These are phyloP conservation scores for Albatrellus ellisii DNA, from an alignment of 768 basidiomycete genomes.

Conservation along the genomic window DNA sequence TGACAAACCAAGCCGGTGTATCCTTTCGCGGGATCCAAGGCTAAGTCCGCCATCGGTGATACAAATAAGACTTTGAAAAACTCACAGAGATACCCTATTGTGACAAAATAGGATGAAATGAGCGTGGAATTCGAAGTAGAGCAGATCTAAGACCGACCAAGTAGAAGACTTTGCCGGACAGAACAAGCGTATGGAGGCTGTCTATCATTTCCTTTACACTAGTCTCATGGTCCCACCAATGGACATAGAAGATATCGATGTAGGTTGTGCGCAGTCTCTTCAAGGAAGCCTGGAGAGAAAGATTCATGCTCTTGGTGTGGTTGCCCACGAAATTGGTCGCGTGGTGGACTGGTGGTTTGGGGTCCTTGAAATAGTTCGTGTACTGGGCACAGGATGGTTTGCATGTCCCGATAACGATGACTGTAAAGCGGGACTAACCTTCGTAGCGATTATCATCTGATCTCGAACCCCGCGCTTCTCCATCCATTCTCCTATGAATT, in stretches of 20 bases:
- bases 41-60: no score
- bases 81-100: background rate
- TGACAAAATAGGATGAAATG: background rate
- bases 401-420: no score
- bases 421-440: slow-evolving; percentile 8
- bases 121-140: background rate
- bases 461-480: slow-evolving; percentile 22
- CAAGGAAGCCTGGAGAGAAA: slow-evolving; percentile 28
- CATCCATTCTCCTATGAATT: slow-evolving; percentile 31
- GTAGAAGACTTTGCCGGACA: slow-evolving; percentile 32
- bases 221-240: slow-evolving; percentile 40
- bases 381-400: no score
- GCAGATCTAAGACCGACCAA: slow-evolving; percentile 12
- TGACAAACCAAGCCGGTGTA: slow-evolving; percentile 25
- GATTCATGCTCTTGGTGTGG: slow-evolving; percentile 26
- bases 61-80: background rate
- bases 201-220: slow-evolving; percentile 45
- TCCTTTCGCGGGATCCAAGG: slow-evolving; percentile 5
- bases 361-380: slow-evolving; percentile 12
- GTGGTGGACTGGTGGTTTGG: slow-evolving; percentile 13
- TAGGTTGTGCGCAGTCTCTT: slow-evolving; percentile 33
- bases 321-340: slow-evolving; percentile 28
- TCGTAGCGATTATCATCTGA: slow-evolving; percentile 23
- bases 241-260: slow-evolving; percentile 17
- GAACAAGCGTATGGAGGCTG: slow-evolving; percentile 35